Base-by-base conservation (phyloP, 805 yeast species). In the Hanseniaspora meyeri region DNA sequence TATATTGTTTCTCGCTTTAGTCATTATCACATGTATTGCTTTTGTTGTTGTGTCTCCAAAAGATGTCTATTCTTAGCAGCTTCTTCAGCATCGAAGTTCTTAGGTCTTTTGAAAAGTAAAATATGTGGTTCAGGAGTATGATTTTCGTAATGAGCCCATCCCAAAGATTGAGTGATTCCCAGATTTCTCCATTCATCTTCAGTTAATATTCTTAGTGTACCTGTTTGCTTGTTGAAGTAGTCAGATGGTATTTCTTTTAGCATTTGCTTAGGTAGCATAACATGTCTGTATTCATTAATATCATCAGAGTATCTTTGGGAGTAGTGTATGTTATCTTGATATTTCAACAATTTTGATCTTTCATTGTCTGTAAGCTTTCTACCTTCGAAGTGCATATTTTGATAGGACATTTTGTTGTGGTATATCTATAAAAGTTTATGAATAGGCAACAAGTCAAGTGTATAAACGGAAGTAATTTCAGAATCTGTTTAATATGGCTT, bases 81-180 rank as follows among this genome's bases (percentile, higher is more conserved):
- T 45, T 67, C 64, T 50, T 69, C 70, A 20, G 71, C 69, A 57
- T 73, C 83, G 61, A 74, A 79, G 63, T 78, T 77, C 45, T 79
- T 73, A 19, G 86, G 79, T 65, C 90, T 77, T 70, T 85, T 85
- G 72, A 93, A 93, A 59, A 93, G 75, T 60, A 93, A 73, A 59
- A 93, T 93, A 67, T 93, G 98, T 29, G 99, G 99, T 70, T 93
- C 99, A 46, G 99, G 99, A 0, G 97, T 86, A 68, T 93, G 98
- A 43, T 96, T 90, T 65, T 93, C 98, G 66, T 91, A 93, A 70
- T 93, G 98, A 55, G 78, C 93, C 98, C 98, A 93, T 1, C 98
- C 98, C 59, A 93, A 74, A 39, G 95, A 86, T 70, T 93, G 99
- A 7, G 97, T 93, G 64, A 93, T 89, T 2, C 99, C 99, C 51